Percentiles rank a stretch among this genome's conserved stretches.
phyloP scores from a whole-genome alignment of 495 filamentous ascomycete genomes.

The Corynascus novoguineensis region DNA sequence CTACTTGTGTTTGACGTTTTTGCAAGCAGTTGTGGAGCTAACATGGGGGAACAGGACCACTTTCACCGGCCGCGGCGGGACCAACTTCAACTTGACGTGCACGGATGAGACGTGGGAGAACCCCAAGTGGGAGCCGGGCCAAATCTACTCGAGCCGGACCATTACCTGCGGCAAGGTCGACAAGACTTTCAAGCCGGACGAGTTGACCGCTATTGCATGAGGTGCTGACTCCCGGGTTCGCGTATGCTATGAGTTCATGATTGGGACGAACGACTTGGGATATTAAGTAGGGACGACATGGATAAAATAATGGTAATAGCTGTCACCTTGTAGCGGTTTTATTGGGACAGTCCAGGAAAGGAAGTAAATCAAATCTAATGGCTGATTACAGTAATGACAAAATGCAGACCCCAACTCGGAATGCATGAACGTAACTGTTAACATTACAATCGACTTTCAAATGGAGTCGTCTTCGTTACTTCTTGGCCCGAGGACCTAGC shows the following conservation, averaged over 20 bases:
- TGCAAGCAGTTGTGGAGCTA: neutral
- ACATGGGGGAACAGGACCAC: slow-evolving; percentile 26
- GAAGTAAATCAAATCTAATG: too few relatives aligned
- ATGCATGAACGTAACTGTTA: too few relatives aligned
- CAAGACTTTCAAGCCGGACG: slow-evolving; percentile 24
- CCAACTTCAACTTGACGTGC: slow-evolving; percentile 33
- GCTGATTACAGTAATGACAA: too few relatives aligned
- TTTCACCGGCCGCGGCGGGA: slow-evolving; percentile 33
- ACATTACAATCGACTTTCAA: too few relatives aligned
- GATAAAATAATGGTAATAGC: neutral
- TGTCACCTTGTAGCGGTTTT: neutral
- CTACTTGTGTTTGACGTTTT: neutral
- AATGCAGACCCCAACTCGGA: neutral
- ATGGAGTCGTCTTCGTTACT: too few relatives aligned
- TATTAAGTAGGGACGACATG: neutral
- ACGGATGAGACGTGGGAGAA: slow-evolving; percentile 33
- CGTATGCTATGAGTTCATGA: slow-evolving; percentile 3
- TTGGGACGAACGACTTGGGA: neutral
- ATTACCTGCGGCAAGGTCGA: slow-evolving; percentile 32
- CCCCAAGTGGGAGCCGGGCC: slow-evolving; percentile 37
- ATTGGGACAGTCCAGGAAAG: too few relatives aligned
- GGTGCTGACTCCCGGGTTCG: neutral
- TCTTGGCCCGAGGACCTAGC: too few relatives aligned
- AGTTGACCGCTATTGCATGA: slow-evolving; percentile 36
- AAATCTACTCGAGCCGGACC: slow-evolving; percentile 36